Conservation (phyloP, 768 basidiomycete species). For the Suillus subaureus region DNA sequence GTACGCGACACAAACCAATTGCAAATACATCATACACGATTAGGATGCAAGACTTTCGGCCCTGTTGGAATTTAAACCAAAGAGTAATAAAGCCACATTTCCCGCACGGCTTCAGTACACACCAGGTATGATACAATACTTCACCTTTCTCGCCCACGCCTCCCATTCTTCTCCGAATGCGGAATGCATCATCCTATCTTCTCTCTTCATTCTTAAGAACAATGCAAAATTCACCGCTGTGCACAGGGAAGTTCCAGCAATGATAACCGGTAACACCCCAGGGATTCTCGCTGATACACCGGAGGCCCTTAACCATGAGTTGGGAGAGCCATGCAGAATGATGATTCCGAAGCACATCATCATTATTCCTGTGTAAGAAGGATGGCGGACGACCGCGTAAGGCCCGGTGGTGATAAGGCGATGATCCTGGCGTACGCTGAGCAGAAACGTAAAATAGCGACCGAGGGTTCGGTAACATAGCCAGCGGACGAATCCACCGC, state of each 20-base stretch:
- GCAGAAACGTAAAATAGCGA: constrained; percentile 20
- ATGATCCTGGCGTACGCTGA: constrained; percentile 19
- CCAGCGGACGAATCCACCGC: constrained; percentile 15
- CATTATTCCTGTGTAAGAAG: constrained; percentile 22
- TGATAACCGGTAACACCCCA: background rate
- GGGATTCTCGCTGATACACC: constrained; percentile 10
- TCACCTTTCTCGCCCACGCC: constrained; percentile 30
- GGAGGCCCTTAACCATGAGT: constrained; percentile 19
- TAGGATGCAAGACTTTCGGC: background rate
- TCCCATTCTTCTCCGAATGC: constrained; percentile 39
- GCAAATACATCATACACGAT: constrained; percentile 24
- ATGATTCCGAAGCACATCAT: constrained; percentile 8
- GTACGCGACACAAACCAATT: background rate
- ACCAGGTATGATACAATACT: constrained; percentile 35
- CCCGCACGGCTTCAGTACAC: constrained; percentile 28
- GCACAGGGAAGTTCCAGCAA: background rate
- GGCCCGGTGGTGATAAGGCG: constrained; percentile 20
- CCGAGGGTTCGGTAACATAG: constrained; percentile 21
- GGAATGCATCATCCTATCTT: constrained; percentile 33
- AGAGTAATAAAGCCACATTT: no score
- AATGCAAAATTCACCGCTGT: background rate
- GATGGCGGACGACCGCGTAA: constrained; percentile 26
- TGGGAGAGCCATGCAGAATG: constrained; percentile 5
- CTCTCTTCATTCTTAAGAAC: constrained; percentile 14
- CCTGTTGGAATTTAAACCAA: background rate